phyloP scores from a whole-genome alignment of 2,329 filamentous ascomycete species.

The Arthrobotrys pseudoclavata region DNA sequence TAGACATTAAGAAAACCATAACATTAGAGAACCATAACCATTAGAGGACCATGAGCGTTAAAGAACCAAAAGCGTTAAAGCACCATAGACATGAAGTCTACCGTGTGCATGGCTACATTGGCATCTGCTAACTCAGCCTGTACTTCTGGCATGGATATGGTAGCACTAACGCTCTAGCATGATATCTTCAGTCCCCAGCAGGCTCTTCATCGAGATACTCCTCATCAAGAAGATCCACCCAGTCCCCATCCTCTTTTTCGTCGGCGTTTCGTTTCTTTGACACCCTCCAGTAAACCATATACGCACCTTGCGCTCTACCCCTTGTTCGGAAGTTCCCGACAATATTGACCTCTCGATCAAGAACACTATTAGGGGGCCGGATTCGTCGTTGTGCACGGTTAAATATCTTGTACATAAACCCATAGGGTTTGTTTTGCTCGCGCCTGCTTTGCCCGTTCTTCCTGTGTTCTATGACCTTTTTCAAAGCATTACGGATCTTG shows the following conservation, averaged over 20 bases:
- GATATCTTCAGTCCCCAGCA: neutral
- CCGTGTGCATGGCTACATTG: neutral
- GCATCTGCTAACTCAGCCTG: neutral
- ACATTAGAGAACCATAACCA: too few relatives aligned
- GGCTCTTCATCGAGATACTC: neutral
- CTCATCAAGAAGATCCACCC: neutral
- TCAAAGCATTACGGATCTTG: neutral
- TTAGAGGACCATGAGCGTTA: too few relatives aligned
- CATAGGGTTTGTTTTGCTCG: neutral
- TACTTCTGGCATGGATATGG: neutral
- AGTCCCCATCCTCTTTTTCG: constrained; percentile 1
- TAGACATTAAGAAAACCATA: neutral
- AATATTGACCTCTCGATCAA: neutral
- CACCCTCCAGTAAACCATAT: constrained; percentile 9
- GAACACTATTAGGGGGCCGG: neutral
- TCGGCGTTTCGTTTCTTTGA: neutral
- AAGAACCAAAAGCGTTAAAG: neutral
- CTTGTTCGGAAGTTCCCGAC: neutral
- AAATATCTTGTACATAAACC: constrained; percentile 22
- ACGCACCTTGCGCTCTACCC: neutral
- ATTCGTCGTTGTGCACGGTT: neutral
- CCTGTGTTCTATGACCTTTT: constrained; percentile 10
- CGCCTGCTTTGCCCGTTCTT: neutral
- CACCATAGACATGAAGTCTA: neutral
- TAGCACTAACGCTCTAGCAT: too few relatives aligned